Base-by-base conservation (phyloP, 805 yeast genomes). In the Nakazawaea sp. region DNA sequence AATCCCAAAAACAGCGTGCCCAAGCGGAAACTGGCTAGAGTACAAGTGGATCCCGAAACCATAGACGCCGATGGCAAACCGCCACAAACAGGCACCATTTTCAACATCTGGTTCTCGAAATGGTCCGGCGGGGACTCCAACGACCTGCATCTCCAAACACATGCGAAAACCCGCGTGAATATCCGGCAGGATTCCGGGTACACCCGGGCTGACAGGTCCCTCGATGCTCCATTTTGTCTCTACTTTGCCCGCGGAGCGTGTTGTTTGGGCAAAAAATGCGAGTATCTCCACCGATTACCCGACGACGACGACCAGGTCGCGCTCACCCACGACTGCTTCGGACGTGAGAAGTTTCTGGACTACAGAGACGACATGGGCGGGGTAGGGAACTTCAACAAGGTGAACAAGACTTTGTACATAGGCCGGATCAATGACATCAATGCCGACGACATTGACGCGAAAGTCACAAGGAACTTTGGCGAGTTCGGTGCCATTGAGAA, bases 291-390 rank as follows among this genome's bases (percentile, higher is more conserved):
- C 55, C 63, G 96, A 36, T 52, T 84, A 5, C 97, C 98, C 0
- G 56, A 51, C 2, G 71, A 66, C 0, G 50, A 56, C 5, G 96
- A 89, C 50, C 56, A 64, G 27, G 68, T 78, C 2, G 68, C 80
- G 2, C 8, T 18, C n/a, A 75, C 87, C 0, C 67, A 75, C 18
- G 98, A 90, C 58, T 89, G 97, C 51, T 90, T 90, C 65, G 97
- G 97, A 2, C 64, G 98, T 42, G 95, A 85, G 51, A 86, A 83
- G 55, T 81, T 81, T 44, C 66, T 82, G 1, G 82, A 77, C 33
- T 86, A 85, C 50, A 63, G 88, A 46, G 96, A 90, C 46, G 97
- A 90, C 58, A 88, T 88, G 96, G 77, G 82, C 20, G 98, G 98
- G 24, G 81, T 88, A 3, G 98, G 97, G 0, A 78, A 86, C 18